These are phyloP conservation scores for Mortierella sp. DNA, from an alignment of 371 early-diverging fungal species.

Conservation along the genomic window DNA sequence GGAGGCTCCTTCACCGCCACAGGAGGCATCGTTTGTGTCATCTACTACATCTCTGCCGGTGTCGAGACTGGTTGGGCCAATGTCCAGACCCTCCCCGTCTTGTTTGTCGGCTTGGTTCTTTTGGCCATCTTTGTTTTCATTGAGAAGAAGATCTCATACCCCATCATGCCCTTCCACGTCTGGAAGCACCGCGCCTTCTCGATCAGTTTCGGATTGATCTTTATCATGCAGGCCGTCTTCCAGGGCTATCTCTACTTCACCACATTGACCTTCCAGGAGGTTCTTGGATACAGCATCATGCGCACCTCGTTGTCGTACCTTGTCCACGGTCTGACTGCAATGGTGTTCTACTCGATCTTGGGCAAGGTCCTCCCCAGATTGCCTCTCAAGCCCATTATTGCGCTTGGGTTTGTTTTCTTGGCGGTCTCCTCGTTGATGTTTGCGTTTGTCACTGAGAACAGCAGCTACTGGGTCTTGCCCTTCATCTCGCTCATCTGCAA, in stretches of 20 bases:
- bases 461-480: slow-evolving; percentile 45
- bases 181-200: slow-evolving; percentile 52
- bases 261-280: slow-evolving; percentile 53
- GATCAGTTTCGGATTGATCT: slow-evolving; percentile 44
- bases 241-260: slow-evolving; percentile 50
- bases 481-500: slow-evolving; percentile 42
- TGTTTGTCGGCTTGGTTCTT: slow-evolving; percentile 37
- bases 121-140: slow-evolving; percentile 29
- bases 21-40: slow-evolving; percentile 45
- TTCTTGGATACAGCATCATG: slow-evolving; percentile 41
- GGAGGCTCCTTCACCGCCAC: slow-evolving; percentile 48
- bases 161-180: slow-evolving; percentile 58
- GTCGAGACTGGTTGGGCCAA: slow-evolving; percentile 56
- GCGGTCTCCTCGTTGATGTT: slow-evolving; percentile 37
- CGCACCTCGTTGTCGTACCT: slow-evolving; percentile 42
- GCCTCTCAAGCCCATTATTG: slow-evolving; percentile 46
- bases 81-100: slow-evolving; percentile 39
- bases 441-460: slow-evolving; percentile 40
- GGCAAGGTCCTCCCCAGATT: slow-evolving; percentile 44
- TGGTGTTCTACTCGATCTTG: slow-evolving; percentile 40
- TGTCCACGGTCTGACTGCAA: slow-evolving; percentile 41
- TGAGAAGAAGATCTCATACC: slow-evolving; percentile 46
- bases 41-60: slow-evolving; percentile 55
- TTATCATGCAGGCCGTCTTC: slow-evolving; percentile 51
- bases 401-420: slow-evolving; percentile 32